Evolutionary conservation across 768 basidiomycete species (phyloP), one percentile per base, ranked within the genome.

Genomic region (Mycena vulgaris): DNA sequence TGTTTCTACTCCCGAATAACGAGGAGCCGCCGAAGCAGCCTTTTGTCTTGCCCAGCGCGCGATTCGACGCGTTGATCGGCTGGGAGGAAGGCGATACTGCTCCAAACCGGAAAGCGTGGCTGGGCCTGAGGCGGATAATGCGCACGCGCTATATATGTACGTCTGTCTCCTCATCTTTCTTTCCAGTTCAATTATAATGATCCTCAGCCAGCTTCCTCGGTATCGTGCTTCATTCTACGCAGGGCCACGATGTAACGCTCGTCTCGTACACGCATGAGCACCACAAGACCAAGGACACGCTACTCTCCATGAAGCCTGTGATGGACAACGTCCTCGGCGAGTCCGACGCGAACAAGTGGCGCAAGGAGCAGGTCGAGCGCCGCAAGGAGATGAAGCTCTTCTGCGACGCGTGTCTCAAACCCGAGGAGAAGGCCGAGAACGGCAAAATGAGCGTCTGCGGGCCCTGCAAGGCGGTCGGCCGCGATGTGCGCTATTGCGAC

Each of bases 331-430:
- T 42, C 21, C 51, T 55, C 16, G 52, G 51, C 27, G 63, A 63
- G 40, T 21, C 51, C 28, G 63, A 63, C 39, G 33, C 49, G 21
- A 70, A 67, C 39, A 37, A 53, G 19, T 70, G 49, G 62, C 45
- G 57, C 40, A 70, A 62, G 40, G 69, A 66, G 31, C 63, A 66
- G 57, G 30, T 65, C 5, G 53, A 48, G 31, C 56, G 48, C 16
- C 69, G 69, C 8, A 70, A 70, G 45, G 64, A 70, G 57, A 70
- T 70, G 69, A 66, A 70, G 59, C 52, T 66, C 7, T 70, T 70
- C 57, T 70, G 69, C 57, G 64, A 66, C 48, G 13, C 57, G 33
- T 70, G 69, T 55, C 65, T 70, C 49, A 70, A 70, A 35, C 39
- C 64, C 0, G 69, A 70, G 30, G 64, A 70, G 33, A 70, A 70